Conservation (phyloP, 495 filamentous ascomycete species). For the Lasiosphaeria ovina region DNA sequence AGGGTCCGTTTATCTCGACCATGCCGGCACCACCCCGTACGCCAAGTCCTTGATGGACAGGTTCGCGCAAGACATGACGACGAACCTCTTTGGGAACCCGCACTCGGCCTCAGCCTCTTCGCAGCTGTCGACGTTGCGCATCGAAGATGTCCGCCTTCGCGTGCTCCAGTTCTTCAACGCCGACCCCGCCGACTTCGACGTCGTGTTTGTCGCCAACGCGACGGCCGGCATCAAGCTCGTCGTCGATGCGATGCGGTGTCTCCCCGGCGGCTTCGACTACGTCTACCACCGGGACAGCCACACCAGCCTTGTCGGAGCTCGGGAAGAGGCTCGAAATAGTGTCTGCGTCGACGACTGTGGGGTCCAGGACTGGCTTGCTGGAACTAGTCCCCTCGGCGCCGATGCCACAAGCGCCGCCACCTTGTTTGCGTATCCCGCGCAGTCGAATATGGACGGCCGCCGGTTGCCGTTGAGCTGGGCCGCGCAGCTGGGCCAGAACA, state of each 20-base stretch:
- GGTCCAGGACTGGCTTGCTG: slow-evolving; percentile 65
- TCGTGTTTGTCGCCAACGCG: slow-evolving; percentile 90
- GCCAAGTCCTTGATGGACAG: slow-evolving; percentile 76
- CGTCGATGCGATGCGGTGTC: slow-evolving; percentile 66
- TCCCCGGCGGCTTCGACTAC: slow-evolving; percentile 70
- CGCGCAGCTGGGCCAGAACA: slow-evolving; percentile 43
- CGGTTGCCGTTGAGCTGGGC: slow-evolving; percentile 73
- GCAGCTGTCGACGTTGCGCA: slow-evolving; percentile 66
- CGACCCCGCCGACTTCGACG: slow-evolving; percentile 76
- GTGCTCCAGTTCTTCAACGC: slow-evolving; percentile 81
- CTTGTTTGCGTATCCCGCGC: slow-evolving; percentile 83
- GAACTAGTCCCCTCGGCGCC: slow-evolving; percentile 20
- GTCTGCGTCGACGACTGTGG: slow-evolving; percentile 68
- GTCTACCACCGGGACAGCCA: slow-evolving; percentile 82
- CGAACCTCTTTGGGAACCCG: slow-evolving; percentile 84
- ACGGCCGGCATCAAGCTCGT: slow-evolving; percentile 90
- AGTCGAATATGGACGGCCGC: slow-evolving; percentile 92
- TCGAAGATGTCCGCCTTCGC: slow-evolving; percentile 73
- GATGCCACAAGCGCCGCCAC: slow-evolving; percentile 17
- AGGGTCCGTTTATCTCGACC: slow-evolving; percentile 85
- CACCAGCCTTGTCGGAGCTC: slow-evolving; percentile 81
- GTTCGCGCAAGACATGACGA: slow-evolving; percentile 71
- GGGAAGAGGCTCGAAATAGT: slow-evolving; percentile 65
- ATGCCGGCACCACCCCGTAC: slow-evolving; percentile 85
- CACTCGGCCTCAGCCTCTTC: slow-evolving; percentile 85